Base-by-base conservation (phyloP, 352 stramenopile genomes). In the Globisporangium canariense region DNA sequence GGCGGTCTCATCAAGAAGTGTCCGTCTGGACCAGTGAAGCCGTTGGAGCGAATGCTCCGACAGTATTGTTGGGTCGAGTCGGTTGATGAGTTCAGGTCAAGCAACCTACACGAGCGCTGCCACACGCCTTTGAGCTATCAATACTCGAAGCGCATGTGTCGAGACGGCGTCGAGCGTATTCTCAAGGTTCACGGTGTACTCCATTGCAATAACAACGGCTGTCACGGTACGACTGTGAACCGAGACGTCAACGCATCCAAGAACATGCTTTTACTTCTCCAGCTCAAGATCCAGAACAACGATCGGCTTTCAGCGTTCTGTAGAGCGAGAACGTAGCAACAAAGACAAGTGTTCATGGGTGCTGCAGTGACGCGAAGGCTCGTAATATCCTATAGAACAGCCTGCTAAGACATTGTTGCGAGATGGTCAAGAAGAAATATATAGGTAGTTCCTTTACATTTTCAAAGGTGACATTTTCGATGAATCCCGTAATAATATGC, bases 1-100 rank as follows among this genome's bases (percentile, higher is more conserved):
- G 16, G 28, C 1, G 38, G 60, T n/a, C 50, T 41, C 13, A 70
- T 75, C 46, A 73, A 73, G 41, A 62, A 62, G 25, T 62, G 41
- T 55, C 30, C 41, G 28, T 0, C 41, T 16, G 40, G 57, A 20
- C 41, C 57, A 9, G 41, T 62, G 25, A 62, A 62, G 57, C 41
- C 28, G 16, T 62, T 62, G 25, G 41, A 62, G 1, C 57, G 30
- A 22, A 62, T 54, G 14, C 57, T 62, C 1, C 40, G 45, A 43
- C 1, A 45, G 18, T 62, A 62, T 9, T 62, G 25, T 2, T 0
- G 41, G 34, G 45, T 62, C 2, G 57, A 43, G 45, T 30, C 41
- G 7, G n/a, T 54, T 18, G 41, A 54, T 4, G 57, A 43, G 45
- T 54, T 46, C 41, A 62, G 45, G 8, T 13, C 57, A 0, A 62